Evolutionary conservation across 2,329 filamentous ascomycete genomes (phyloP), one percentile per base, ranked within the genome.

Genomic region (Diaporthe citriasiana): DNA sequence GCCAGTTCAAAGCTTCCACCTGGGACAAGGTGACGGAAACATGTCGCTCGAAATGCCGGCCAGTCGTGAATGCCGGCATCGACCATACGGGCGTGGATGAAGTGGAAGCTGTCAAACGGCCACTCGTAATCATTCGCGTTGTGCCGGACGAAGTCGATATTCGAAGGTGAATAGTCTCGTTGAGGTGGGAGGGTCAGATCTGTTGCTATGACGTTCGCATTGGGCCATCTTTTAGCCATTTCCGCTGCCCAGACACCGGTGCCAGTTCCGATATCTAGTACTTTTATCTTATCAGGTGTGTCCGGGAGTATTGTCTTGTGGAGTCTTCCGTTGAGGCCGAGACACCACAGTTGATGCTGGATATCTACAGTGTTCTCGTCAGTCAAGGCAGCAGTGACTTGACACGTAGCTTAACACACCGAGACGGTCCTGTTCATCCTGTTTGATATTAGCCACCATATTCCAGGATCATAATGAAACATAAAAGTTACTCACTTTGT

Each of bases 331-430:
- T 38, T 15, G 19, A 57, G 55, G 38, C 55, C 38, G 30, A 57
- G 55, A 35, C n/a, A n/a, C 55, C 55, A 57, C 2, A 57, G 55
- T 38, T 57, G 30, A 57, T 57, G 33, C 55, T 57, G 33, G 30
- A 57, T 57, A n/a, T 57, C 55, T 57, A 56, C 30, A 38, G 3
- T 1, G 33, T n/a, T 25, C 15, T 38, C 0, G 7, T 57, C 10
- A 57, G 55, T 38, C 55, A 38, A 15, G 30, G 2, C 4, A 12
- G 30, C 19, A 25, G 7, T n/a, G 10, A 15, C 12, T 35, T 10
- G 15, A 38, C 25, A 13, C 8, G 8, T 22, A 38, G 9, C 10
- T 57, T 19, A 17, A 38, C 30, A 38, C n/a, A 57, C 55, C 30
- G 8, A 38, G 55, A 35, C 30, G 55, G 33, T n/a, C 55, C 12